Base-by-base conservation (phyloP, 1,139 yeast genomes). In the Blastobotrys aristatus region DNA sequence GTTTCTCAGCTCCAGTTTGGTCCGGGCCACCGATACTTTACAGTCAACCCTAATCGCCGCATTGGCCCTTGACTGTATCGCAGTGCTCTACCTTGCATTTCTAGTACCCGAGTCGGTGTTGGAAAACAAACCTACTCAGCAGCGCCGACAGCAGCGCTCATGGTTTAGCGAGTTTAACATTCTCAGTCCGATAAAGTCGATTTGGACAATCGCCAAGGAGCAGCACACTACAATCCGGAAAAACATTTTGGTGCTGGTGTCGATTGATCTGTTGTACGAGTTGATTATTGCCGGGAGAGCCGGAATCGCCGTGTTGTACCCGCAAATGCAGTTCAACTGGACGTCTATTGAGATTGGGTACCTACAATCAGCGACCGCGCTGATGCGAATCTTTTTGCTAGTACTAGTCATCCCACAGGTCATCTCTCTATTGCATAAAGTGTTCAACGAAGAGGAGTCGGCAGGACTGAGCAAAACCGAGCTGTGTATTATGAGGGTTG, bases 251-350 rank as follows among this genome's bases (percentile, higher is more conserved):
- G 46, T 22, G 6, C 5, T 18, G 20, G 17, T 42, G 17, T 4
- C n/a, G 20, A 22, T 34, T 8, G 40, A 34, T 14, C 27, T 21
- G n/a, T 26, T 32, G 17, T 26, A 52, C 44, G 58, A 54, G 47
- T 47, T 55, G 27, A 49, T 56, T 27, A 50, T 55, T 30, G 53
- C 51, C 36, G 53, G 54, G 4, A 48, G 59, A 26, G 52, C 57
- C 17, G 55, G 55, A 13, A 51, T 54, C 35, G 58, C 59, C 2
- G 52, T 29, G 2, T 14, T 42, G 20, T 42, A 42, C 24, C 30
- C 30, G 13, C 46, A 42, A 35, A 42, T 34, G 46, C 20, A 26
- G 29, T 35, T 26, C 17, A 21, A 21, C 3, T 42, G 46, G 46
- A 34, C 40, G 5, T 22, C 21, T 18, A 22, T 42, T 13, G 46